A percentile compares a stretch with the other conserved stretches of the same genome.
Conservation (phyloP, 2,329 filamentous ascomycete species). For the Teratosphaeria gauchensis region DNA sequence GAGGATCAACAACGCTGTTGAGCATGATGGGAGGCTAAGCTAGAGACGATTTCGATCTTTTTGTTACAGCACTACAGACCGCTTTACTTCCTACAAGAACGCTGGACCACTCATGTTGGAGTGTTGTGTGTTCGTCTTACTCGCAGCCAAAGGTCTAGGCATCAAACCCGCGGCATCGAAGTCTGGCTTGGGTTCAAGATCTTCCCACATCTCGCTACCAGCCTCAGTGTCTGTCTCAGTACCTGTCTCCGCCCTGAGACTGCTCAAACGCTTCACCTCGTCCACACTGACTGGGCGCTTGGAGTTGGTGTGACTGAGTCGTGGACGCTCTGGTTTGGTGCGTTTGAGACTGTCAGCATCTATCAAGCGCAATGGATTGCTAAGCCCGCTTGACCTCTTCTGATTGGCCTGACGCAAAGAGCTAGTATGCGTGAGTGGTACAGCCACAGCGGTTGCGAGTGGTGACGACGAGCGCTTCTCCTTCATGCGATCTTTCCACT, state of each 20-base stretch:
- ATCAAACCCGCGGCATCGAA: constrained; percentile 11
- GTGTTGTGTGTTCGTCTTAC: constrained; percentile 8
- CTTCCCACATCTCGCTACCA: constrained; percentile 15
- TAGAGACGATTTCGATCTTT: too few relatives aligned
- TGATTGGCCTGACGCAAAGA: not conserved
- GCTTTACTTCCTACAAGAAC: constrained; percentile 9
- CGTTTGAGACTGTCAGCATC: constrained; percentile 21
- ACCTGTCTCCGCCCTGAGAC: constrained; percentile 17
- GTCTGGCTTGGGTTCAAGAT: constrained; percentile 7
- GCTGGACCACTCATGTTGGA: constrained; percentile 15
- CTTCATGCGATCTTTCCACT: constrained; percentile 9
- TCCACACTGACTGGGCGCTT: constrained; percentile 17
- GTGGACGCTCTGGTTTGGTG: constrained; percentile 5
- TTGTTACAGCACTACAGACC: too few relatives aligned
- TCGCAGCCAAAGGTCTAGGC: constrained; percentile 2
- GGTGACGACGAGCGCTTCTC: constrained; percentile 16
- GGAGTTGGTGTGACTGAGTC: constrained; percentile 12
- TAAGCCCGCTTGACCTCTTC: constrained; percentile 10
- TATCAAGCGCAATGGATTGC: constrained; percentile 18
- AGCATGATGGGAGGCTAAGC: too few relatives aligned
- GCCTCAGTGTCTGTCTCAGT: constrained; percentile 8
- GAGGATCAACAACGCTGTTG: too few relatives aligned
- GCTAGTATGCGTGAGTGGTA: constrained; percentile 4
- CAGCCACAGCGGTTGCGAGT: constrained; percentile 11
- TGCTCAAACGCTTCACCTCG: constrained; percentile 19